phyloP scores from a whole-genome alignment of 1,284 basidiomycete species.

The Ustilago crameri region DNA sequence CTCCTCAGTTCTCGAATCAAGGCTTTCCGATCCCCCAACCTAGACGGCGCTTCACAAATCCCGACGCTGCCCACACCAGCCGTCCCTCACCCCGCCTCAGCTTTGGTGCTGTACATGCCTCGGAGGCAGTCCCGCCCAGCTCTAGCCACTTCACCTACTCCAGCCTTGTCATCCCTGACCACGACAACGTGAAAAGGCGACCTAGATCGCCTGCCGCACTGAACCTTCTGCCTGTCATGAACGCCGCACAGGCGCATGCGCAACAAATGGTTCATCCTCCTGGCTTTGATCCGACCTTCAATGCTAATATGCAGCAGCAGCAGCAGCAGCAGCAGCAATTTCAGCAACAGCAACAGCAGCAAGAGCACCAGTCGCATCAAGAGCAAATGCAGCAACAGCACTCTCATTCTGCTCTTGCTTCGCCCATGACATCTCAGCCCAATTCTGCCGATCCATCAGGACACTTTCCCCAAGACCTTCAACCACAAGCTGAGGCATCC shows the following conservation, averaged over 20 bases:
- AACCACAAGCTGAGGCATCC: not conserved
- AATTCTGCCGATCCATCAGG: constrained; percentile 4
- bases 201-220: constrained; percentile 39
- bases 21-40: constrained; percentile 14
- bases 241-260: constrained; percentile 14
- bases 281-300: constrained; percentile 12
- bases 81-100: constrained; percentile 28
- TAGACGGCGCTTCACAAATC: constrained; percentile 40
- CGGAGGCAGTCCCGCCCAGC: constrained; percentile 12
- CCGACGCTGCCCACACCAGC: constrained; percentile 13
- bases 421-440: constrained; percentile 23
- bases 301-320: constrained; percentile 29
- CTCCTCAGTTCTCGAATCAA: constrained; percentile 18
- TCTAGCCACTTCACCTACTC: constrained; percentile 15
- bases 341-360: constrained; percentile 30
- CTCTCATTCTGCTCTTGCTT: constrained; percentile 10
- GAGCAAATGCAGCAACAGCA: constrained; percentile 26
- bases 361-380: constrained; percentile 8
- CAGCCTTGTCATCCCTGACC: constrained; percentile 14
- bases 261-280: constrained; percentile 30
- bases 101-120: constrained; percentile 27
- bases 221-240: constrained; percentile 23
- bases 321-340: constrained; percentile 22
- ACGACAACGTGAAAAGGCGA: constrained; percentile 21
- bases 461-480: constrained; percentile 8